Base-by-base conservation (phyloP, 805 yeast genomes). In the Ogataea saltuana region DNA sequence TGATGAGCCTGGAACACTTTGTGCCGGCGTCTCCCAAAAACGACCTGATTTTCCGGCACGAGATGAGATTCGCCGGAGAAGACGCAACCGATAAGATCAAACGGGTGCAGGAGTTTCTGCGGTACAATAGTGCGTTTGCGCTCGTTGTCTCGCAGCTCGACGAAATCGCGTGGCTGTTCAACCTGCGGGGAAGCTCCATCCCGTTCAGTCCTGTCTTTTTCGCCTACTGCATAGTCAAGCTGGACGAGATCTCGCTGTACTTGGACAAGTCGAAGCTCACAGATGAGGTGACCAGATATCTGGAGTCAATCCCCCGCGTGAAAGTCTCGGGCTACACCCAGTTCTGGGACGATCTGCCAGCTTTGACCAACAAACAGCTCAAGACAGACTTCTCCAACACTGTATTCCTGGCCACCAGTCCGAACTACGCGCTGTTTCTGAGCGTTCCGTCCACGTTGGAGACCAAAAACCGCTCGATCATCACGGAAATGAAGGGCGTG, bases 181-280 rank as follows among this genome's bases (percentile, higher is more conserved):
- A 76, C 49, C 59, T 77, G 43, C 63, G 83, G 46, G 82, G 81
- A 12, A 48, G 55, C 17, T 98, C 91, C 61, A 83, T 91, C 45
- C 83, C 82, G 4, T 91, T 75, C 60, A 83, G 84, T 56, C 97
- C 98, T 0, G 91, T 89, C 2, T 93, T 91, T 61, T 88, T 81
- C 64, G 71, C 90, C 7, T 85, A 81, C 54, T 69, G 78, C 1
- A 59, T 75, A 1, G 68, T 82, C 17, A 68, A 74, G 6, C 57
- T 55, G 4, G 67, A 65, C 35, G 55, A 58, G 12, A 62, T 69
- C 17, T 55, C 53, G 2, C 53, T 78, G 28, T 78, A 69, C 53
- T 65, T 70, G 28, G 74, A 74, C 53, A 57, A 49, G 65, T 69
- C 46, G 53, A 67, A 43, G 74, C 72, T 53, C 53, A 76, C 40